Conservation (phyloP, 495 filamentous ascomycete genomes). For the Penicillium parvum region DNA sequence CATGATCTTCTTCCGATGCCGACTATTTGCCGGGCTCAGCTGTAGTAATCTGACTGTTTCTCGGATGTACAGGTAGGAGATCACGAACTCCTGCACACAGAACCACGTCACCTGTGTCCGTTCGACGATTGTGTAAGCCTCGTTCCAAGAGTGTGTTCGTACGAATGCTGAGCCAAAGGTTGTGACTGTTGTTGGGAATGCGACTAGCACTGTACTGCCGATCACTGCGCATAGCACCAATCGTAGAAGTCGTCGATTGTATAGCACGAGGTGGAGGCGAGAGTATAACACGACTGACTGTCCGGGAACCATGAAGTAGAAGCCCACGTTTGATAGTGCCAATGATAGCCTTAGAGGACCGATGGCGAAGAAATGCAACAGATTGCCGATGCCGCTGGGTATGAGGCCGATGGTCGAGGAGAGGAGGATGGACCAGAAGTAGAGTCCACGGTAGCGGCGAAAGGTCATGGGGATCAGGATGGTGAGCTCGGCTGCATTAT, state of each 20-base stretch:
- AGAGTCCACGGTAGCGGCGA: slow-evolving; percentile 32
- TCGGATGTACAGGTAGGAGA: slow-evolving; percentile 45
- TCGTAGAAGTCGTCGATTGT: slow-evolving; percentile 32
- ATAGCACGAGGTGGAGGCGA: slow-evolving; percentile 40
- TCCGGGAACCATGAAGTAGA: slow-evolving; percentile 44
- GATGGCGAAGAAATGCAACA: slow-evolving; percentile 39
- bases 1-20: slow-evolving; percentile 26
- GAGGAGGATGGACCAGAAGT: slow-evolving; percentile 42
- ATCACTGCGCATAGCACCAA: slow-evolving; percentile 39
- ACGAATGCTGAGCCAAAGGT: slow-evolving; percentile 29
- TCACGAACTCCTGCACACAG: slow-evolving; percentile 44
- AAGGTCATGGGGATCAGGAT: slow-evolving; percentile 36
- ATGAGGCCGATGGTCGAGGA: slow-evolving; percentile 34
- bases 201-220: slow-evolving; percentile 31
- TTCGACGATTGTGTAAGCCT: slow-evolving; percentile 39
- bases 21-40: slow-evolving; percentile 16
- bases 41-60: slow-evolving; percentile 32
- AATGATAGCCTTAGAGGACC: slow-evolving; percentile 25
- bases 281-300: slow-evolving; percentile 46
- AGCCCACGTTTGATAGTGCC: slow-evolving; percentile 37
- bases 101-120: slow-evolving; percentile 47
- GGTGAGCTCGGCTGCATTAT: slow-evolving; percentile 36
- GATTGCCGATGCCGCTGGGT: slow-evolving; percentile 37
- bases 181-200: slow-evolving; percentile 39
- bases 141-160: slow-evolving; percentile 31